phyloP scores from a whole-genome alignment of 2,329 filamentous ascomycete genomes.

The Fusarium sublunatum region DNA sequence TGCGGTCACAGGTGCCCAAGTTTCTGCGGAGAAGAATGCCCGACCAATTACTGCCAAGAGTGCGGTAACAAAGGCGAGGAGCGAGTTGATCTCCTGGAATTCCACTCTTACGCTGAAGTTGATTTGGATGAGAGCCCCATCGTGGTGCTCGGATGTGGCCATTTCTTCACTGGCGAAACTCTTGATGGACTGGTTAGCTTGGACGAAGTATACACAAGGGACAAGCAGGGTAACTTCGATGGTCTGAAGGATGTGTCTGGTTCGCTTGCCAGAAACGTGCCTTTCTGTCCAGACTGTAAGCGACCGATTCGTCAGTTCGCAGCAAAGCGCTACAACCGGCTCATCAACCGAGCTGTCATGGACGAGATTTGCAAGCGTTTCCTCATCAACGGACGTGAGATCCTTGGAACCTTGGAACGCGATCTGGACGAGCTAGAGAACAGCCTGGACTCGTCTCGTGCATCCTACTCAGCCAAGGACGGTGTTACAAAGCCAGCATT shows the following conservation, averaged over 20 bases:
- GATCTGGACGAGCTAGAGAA: no score
- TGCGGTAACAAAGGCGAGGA: slow-evolving; percentile 58
- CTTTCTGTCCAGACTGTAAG: slow-evolving; percentile 67
- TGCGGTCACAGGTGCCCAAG: slow-evolving; percentile 73
- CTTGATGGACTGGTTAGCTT: slow-evolving; percentile 71
- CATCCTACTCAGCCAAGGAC: no score
- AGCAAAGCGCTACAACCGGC: slow-evolving; percentile 65
- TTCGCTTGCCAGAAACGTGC: slow-evolving; percentile 56
- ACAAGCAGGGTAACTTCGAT: slow-evolving; percentile 48
- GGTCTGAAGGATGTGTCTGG: slow-evolving; percentile 55
- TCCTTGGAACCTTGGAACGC: no score
- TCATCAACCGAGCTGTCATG: slow-evolving; percentile 68
- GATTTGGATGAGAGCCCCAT: slow-evolving; percentile 68
- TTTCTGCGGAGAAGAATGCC: slow-evolving; percentile 73
- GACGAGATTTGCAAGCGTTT: slow-evolving; percentile 73
- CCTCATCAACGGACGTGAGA: slow-evolving; percentile 51
- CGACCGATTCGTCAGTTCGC: slow-evolving; percentile 65
- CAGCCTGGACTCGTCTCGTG: no score
- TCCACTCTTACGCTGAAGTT: slow-evolving; percentile 64
- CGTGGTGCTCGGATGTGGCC: slow-evolving; percentile 70
- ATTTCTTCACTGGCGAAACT: slow-evolving; percentile 68
- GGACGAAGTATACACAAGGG: slow-evolving; percentile 58
- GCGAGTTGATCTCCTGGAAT: slow-evolving; percentile 66
- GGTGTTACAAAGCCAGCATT: no score
- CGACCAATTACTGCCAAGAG: slow-evolving; percentile 64